Conservation (phyloP, 345 rosid genomes). For the Lumnitzera racemosa region DNA sequence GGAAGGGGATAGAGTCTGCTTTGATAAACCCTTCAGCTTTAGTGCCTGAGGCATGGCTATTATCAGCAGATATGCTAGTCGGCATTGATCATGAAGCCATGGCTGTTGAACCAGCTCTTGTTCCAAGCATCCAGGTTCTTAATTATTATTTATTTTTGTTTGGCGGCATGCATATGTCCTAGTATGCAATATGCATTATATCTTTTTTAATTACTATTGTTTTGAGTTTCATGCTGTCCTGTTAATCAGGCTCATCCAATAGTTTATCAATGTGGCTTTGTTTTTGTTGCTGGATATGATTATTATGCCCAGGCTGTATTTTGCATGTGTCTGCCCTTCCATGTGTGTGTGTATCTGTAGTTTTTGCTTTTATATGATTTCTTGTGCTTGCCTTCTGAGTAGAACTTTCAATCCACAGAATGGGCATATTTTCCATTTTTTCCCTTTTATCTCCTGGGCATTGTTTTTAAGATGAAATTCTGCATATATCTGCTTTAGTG, state of each 20-base stretch:
- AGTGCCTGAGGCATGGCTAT: slow-evolving; percentile 84
- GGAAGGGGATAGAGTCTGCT: slow-evolving; percentile 98
- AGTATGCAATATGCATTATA: too few species aligned
- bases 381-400: too few species aligned
- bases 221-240: not conserved
- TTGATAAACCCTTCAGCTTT: slow-evolving; percentile 87
- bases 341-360: too few species aligned
- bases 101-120: slow-evolving; percentile 95
- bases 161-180: not conserved
- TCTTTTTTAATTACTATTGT: not conserved
- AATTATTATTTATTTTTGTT: not conserved
- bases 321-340: too few species aligned
- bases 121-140: slow-evolving; percentile 70
- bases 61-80: slow-evolving; percentile 60
- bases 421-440: too few species aligned
- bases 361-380: too few species aligned
- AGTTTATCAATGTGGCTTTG: not conserved
- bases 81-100: slow-evolving; percentile 81
- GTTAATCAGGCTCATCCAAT: too few species aligned
- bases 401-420: too few species aligned
- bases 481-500: too few species aligned
- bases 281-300: not conserved
- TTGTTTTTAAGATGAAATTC: too few species aligned
- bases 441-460: too few species aligned
- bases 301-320: too few species aligned